These are phyloP conservation scores for Termitomyces bulborhizus DNA, from an alignment of 768 basidiomycete species.

Conservation along the genomic window DNA sequence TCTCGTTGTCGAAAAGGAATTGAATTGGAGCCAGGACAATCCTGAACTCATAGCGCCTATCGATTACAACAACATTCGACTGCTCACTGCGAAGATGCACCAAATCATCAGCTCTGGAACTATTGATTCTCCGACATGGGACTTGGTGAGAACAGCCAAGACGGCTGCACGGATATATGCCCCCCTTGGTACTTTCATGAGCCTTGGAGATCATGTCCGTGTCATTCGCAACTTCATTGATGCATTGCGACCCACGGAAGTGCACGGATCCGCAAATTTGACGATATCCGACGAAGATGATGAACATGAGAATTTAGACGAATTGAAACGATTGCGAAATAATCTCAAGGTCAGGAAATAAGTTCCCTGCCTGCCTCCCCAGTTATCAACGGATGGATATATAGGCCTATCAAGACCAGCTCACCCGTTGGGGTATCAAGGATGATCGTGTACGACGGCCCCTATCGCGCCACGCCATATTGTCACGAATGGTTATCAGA, in stretches of 20 bases:
- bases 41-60: slow-evolving; percentile 68
- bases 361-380: neutral
- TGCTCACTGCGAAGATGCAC: slow-evolving; percentile 55
- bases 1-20: neutral
- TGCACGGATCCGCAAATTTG: slow-evolving; percentile 22
- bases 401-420: slow-evolving; percentile 70
- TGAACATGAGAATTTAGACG: slow-evolving; percentile 16
- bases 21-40: slow-evolving; percentile 40
- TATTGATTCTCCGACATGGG: slow-evolving; percentile 83
- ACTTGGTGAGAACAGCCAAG: slow-evolving; percentile 67
- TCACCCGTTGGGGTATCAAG: slow-evolving; percentile 65
- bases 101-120: slow-evolving; percentile 70
- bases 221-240: slow-evolving; percentile 72
- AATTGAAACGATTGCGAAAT: slow-evolving; percentile 28
- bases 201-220: slow-evolving; percentile 78
- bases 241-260: slow-evolving; percentile 46
- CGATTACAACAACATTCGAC: slow-evolving; percentile 53
- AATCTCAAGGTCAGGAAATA: slow-evolving; percentile 53
- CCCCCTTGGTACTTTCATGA: slow-evolving; percentile 83
- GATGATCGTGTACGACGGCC: slow-evolving; percentile 80
- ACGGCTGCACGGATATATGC: slow-evolving; percentile 77
- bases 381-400: neutral
- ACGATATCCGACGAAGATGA: slow-evolving; percentile 16
- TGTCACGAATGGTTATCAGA: slow-evolving; percentile 62
- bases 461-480: slow-evolving; percentile 44